Conservation (phyloP, 1,284 basidiomycete genomes). For the Apiotrichum domesticum region DNA sequence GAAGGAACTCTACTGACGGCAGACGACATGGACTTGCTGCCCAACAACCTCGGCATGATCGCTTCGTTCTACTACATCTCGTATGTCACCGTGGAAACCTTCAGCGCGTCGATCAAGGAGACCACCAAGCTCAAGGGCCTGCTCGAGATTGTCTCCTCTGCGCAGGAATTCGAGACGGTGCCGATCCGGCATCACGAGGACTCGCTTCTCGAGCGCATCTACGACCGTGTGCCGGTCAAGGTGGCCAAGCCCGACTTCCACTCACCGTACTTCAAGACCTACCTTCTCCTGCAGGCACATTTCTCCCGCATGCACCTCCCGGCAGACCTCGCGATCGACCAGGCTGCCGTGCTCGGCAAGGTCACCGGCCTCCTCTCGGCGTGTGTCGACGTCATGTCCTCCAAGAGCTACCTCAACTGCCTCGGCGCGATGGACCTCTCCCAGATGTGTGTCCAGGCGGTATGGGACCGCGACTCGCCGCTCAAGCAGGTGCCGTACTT, state of each 20-base stretch:
- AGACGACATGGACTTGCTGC: constrained; percentile 89
- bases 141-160: constrained; percentile 91
- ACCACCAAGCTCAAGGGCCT: constrained; percentile 96
- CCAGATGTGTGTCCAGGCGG: constrained; percentile 98
- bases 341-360: constrained; percentile 77
- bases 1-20: constrained; percentile 3
- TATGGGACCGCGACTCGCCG: constrained; percentile 94
- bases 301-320: constrained; percentile 88
- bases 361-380: constrained; percentile 84
- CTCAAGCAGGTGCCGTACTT: constrained; percentile 96
- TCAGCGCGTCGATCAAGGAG: constrained; percentile 90
- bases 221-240: constrained; percentile 97
- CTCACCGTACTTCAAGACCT: constrained; percentile 96
- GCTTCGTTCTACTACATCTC: constrained; percentile 62
- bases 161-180: constrained; percentile 90
- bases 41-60: constrained; percentile 93
- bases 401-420: constrained; percentile 89
- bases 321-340: constrained; percentile 88
- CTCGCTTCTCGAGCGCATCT: constrained; percentile 70
- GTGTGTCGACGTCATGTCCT: constrained; percentile 96
- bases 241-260: constrained; percentile 79
- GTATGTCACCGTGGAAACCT: constrained; percentile 95
- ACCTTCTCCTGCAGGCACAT: constrained; percentile 92
- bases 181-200: constrained; percentile 93
- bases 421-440: constrained; percentile 96